Evolutionary conservation across 2,329 filamentous ascomycete genomes (phyloP).

Genomic region (Epichloe elymi): DNA sequence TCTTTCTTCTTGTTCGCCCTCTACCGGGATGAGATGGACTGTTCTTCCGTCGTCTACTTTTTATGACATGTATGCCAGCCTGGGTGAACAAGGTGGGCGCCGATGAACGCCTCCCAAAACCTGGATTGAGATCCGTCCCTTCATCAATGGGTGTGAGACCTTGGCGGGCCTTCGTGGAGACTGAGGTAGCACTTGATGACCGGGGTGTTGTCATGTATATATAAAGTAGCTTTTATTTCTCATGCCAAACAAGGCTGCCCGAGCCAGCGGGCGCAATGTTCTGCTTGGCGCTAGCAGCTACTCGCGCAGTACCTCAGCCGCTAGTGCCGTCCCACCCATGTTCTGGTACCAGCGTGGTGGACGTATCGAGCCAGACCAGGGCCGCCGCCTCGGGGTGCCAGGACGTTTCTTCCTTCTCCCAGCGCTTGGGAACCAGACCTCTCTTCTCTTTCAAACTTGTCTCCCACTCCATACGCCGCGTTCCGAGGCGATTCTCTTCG

Average conservation of each 20-base stretch:
- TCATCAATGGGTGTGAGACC: conserved; percentile 27
- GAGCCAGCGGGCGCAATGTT: conserved; percentile 1
- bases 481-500: conserved; percentile 14
- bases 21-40: not conserved
- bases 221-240: conserved; percentile 15
- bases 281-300: conserved; percentile 13
- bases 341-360: conserved; percentile 19
- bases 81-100: conserved; percentile 7
- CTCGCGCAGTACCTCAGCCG: conserved; percentile 12
- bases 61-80: not conserved
- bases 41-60: not conserved
- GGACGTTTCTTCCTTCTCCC: conserved; percentile 26
- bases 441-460: conserved; percentile 21
- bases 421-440: conserved; percentile 21
- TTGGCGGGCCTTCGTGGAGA: conserved; percentile 24
- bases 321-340: conserved; percentile 25
- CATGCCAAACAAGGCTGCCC: not conserved
- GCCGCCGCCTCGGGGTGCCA: conserved; percentile 23
- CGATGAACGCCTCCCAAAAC: conserved; percentile 19
- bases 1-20: too few relatives aligned
- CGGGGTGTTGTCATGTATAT: conserved; percentile 20
- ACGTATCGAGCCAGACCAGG: conserved; percentile 22
- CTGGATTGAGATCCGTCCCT: conserved; percentile 25
- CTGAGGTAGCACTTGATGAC: conserved; percentile 20
- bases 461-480: conserved; percentile 16